A percentile compares a stretch with the other conserved stretches of the same genome.
Conservation (phyloP, 371 early-diverging fungal species). For the Dichotomocladium elegans region DNA sequence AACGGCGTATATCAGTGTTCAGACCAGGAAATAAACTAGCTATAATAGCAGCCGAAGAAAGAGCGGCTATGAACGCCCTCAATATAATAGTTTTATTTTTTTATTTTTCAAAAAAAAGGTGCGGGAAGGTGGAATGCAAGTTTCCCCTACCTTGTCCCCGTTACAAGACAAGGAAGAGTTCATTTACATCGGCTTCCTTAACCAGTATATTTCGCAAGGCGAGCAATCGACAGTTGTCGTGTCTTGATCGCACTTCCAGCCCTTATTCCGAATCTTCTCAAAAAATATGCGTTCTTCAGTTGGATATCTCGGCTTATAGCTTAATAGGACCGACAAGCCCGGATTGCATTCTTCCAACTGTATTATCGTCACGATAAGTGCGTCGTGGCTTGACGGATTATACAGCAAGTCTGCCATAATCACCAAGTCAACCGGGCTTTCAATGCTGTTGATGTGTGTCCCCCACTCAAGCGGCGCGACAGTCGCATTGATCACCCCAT, state of each 20-base stretch:
- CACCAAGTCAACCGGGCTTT: slow-evolving; percentile 22
- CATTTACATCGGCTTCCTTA: too few species aligned
- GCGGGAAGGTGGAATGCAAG: too few species aligned
- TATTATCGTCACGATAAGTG: slow-evolving; percentile 31
- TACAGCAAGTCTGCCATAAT: slow-evolving; percentile 44
- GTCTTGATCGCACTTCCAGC: slow-evolving; percentile 4
- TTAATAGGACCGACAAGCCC: not conserved
- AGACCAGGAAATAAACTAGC: too few species aligned
- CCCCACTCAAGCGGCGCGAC: slow-evolving; percentile 35
- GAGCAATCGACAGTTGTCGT: not conserved
- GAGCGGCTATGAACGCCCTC: too few species aligned
- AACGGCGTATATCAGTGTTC: too few species aligned
- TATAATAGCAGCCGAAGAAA: too few species aligned
- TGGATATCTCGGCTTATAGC: slow-evolving; percentile 4
- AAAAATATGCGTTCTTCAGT: slow-evolving; percentile 41
- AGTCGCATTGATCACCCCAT: not conserved
- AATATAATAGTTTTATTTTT: too few species aligned
- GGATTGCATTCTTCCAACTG: slow-evolving; percentile 33
- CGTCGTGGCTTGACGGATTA: slow-evolving; percentile 37
- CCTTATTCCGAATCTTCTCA: slow-evolving; percentile 19
- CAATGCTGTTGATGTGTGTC: not conserved
- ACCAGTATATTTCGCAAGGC: not conserved
- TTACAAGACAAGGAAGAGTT: too few species aligned
- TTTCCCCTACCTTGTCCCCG: too few species aligned
- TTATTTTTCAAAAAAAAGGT: too few species aligned